Base-by-base conservation (phyloP, 2,329 filamentous ascomycete genomes). In the Colletotrichum simmondsii region DNA sequence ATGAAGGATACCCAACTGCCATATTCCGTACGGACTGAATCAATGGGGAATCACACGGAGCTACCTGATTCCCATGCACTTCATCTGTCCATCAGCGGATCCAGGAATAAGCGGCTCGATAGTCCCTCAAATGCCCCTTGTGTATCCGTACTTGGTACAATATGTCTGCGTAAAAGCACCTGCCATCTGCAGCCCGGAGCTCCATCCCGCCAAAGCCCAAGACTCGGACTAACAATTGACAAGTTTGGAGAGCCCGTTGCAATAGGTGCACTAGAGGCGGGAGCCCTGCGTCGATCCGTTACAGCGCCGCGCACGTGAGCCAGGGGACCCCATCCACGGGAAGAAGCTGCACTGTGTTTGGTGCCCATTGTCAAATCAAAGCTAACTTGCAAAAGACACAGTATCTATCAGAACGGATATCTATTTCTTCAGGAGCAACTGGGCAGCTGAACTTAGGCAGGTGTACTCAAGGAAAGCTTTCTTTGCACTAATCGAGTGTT, bases 221-320 rank as follows among this genome's bases (percentile, higher is more conserved):
- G 52, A 14, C 52, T 19, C 26, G 19, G 11, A 42, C 42, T 22
- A 49, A 49, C 42, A 49, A n/a, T 22, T 49, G 42, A 22, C 58
- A n/a, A 58, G 58, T 46, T 60, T 5, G 58, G 35, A 42, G 58
- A 37, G 14, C 42, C 42, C 19, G 42, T 49, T 22, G 42, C 42
- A 46, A 35, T 3, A 46, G 16, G 37, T 35, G 12, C 60, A 14
- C 12, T 30, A 69, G 42, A 69, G 59, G 28, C 70, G 46, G 26
- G 42, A 64, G 70, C 70, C 70, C 58, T 72, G 70, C 65, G 70
- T 60, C 70, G 70, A 72, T 72, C 70, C 54, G 70, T 72, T 64
- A 60, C 70, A 69, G 65, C 65, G n/a, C 26, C 3, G 42, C 58
- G 65, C 65, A 72, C 65, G 59, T 64, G 58, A 69, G 65, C 53